phyloP scores from a whole-genome alignment of 441 rosid genomes.

The Daphne laureola region DNA sequence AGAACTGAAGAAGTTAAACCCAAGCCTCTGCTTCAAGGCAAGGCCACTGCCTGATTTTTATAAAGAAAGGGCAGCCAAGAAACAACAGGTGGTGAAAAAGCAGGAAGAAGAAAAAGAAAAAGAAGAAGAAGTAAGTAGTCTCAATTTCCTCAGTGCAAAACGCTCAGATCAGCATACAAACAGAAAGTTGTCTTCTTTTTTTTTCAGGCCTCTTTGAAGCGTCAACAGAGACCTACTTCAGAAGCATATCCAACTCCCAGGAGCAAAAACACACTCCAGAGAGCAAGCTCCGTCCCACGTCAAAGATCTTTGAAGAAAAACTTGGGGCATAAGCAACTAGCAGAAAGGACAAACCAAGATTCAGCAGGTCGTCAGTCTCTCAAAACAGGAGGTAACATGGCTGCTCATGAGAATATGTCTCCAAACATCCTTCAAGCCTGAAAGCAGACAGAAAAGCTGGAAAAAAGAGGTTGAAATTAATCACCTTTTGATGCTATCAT shows the following conservation, averaged over 20 bases:
- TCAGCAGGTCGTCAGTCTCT: conserved; percentile 19
- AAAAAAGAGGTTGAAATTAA: conserved; percentile 6
- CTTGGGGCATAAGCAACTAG: conserved; percentile 18
- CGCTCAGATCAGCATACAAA: no score
- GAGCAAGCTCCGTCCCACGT: conserved; percentile 15
- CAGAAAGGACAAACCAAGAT: conserved; percentile 21
- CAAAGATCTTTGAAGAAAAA: conserved; percentile 22
- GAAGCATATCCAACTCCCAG: conserved; percentile 19
- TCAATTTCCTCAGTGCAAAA: no score
- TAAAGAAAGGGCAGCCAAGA: conserved; percentile 39
- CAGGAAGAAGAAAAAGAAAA: conserved; percentile 24
- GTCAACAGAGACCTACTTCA: conserved; percentile 19
- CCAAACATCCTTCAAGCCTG: conserved; percentile 32
- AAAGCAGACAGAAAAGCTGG: neutral
- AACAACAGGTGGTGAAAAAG: conserved; percentile 17
- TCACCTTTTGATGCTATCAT: neutral
- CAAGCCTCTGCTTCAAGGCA: conserved; percentile 82
- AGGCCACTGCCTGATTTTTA: conserved; percentile 79
- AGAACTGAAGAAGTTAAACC: conserved; percentile 47
- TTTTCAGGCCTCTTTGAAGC: conserved; percentile 22
- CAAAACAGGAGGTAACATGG: conserved; percentile 15
- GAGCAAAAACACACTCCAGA: conserved; percentile 12
- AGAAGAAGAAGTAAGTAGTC: conserved; percentile 28
- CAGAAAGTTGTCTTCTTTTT: neutral
- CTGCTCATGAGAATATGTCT: conserved; percentile 32